Evolutionary conservation across 2,329 filamentous ascomycete species (phyloP), one percentile per base, ranked within the genome.

Genomic region (Alternaria brassicicola): DNA sequence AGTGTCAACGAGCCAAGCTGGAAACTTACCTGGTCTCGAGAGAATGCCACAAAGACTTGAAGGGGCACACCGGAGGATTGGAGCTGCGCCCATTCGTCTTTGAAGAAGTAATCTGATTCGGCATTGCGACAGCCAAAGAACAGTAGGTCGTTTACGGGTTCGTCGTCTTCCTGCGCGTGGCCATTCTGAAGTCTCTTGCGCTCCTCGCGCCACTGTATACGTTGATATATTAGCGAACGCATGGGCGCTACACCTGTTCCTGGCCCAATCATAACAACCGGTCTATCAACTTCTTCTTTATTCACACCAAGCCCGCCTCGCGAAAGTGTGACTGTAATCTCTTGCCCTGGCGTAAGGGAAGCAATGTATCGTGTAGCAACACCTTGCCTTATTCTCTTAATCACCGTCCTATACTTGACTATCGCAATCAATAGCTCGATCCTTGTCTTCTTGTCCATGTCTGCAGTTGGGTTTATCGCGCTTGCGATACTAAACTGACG

Each of bases 401-500:
- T 90, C 26, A 97, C 87, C 1, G 93, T 97, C 62, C 88, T 87
- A 77, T 97, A 98, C 73, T 94, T 93, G 59, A 99, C 93, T 55
- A 98, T 89, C 0, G 95, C 93, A 39, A 93, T 86, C 3, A 96
- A 80, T 3, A 97, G 82, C 53, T 96, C 89, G 21, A 96, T 80
- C 13, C 80, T 78, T 1, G 84, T 84, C 6, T 72, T 66, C 6
- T 64, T 54, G 10, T 62, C 43, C 0, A 21, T 33, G 12, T 57
- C 52, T 19, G 59, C 48, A 12, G 51, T 38, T 7, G 65, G 23
- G 2, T 61, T 59, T 6, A 88, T 88, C 6, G 90, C 89, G 63
- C 90, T 95, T 31, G 92, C 92, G 60, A 98, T 93, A 76, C 93
- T 97, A 74, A 97, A 99, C 68, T 96, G 91, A 6, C 95, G 86